Percentiles rank a stretch among this genome's conserved stretches.
phyloP scores from a whole-genome alignment of 2,329 filamentous ascomycete genomes.

The Paraphaeosphaeria minitans region DNA sequence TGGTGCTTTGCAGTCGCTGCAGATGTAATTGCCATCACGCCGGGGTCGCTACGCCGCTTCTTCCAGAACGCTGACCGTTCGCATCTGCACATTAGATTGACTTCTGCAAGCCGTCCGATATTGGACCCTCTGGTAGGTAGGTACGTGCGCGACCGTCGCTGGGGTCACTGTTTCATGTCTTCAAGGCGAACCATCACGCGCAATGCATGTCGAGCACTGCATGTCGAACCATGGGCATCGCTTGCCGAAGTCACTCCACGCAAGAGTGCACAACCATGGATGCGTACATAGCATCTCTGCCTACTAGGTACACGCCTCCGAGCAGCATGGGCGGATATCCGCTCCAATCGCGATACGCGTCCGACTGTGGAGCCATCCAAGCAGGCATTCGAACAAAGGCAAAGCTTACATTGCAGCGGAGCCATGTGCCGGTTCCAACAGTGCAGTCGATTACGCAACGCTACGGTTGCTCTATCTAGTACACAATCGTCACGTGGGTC shows the following conservation, averaged over 20 bases:
- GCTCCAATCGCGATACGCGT: background rate
- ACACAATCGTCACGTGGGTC: background rate
- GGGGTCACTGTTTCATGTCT: background rate
- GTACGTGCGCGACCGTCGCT: background rate
- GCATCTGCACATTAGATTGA: background rate
- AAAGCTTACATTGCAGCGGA: background rate
- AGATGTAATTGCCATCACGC: background rate
- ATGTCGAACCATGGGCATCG: background rate
- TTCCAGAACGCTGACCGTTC: background rate
- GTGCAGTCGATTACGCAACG: background rate
- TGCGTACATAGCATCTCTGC: background rate
- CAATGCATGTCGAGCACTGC: background rate
- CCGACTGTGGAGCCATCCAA: background rate
- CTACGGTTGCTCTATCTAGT: background rate
- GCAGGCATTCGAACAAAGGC: background rate
- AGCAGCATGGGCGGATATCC: background rate
- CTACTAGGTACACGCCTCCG: background rate
- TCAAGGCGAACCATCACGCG: background rate
- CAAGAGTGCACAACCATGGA: background rate
- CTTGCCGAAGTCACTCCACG: background rate
- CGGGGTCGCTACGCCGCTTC: background rate
- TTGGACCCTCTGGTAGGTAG: background rate
- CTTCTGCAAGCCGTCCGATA: background rate
- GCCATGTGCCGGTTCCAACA: background rate
- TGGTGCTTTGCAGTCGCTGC: background rate